A percentile compares a stretch with the other conserved stretches of the same genome.
phyloP scores from a whole-genome alignment of 2,329 filamentous ascomycete species.

The Pyrenophora teres region DNA sequence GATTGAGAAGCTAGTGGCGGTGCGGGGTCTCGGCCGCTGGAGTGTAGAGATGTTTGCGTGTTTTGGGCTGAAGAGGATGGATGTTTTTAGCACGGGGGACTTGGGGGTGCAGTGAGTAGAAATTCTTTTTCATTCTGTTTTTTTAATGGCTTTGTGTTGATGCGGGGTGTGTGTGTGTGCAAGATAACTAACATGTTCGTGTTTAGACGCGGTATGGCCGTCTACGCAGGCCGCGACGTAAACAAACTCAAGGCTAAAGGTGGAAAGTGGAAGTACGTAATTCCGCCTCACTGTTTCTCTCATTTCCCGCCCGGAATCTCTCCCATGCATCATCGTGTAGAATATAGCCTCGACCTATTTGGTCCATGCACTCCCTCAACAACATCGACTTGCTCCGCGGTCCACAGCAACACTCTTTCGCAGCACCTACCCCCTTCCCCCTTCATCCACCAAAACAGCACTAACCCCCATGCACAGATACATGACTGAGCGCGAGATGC shows the following conservation, averaged over 20 bases:
- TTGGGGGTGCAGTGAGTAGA: conserved; percentile 78
- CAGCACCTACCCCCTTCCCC: too few species aligned
- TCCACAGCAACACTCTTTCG: too few species aligned
- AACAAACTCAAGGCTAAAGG: conserved; percentile 77
- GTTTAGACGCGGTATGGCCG: conserved; percentile 78
- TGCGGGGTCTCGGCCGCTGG: conserved; percentile 87
- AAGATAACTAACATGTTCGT: neutral
- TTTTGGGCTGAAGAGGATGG: conserved; percentile 91
- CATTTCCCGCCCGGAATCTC: neutral
- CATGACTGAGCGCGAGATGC: conserved; percentile 92
- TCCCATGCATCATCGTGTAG: too few species aligned
- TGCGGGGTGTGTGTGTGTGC: neutral
- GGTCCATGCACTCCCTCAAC: too few species aligned
- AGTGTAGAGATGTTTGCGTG: conserved; percentile 91
- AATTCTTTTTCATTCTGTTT: neutral
- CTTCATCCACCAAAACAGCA: too few species aligned
- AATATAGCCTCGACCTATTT: too few species aligned
- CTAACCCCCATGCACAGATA: conserved; percentile 56
- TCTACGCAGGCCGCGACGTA: conserved; percentile 81
- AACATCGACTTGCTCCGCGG: too few species aligned
- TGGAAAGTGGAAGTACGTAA: conserved; percentile 79
- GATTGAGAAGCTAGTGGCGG: conserved; percentile 78
- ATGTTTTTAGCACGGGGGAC: conserved; percentile 92
- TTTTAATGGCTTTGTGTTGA: neutral
- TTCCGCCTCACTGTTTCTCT: neutral